These are phyloP conservation scores for Cercophora samala DNA, from an alignment of 495 filamentous ascomycete genomes.

Conservation along the genomic window DNA sequence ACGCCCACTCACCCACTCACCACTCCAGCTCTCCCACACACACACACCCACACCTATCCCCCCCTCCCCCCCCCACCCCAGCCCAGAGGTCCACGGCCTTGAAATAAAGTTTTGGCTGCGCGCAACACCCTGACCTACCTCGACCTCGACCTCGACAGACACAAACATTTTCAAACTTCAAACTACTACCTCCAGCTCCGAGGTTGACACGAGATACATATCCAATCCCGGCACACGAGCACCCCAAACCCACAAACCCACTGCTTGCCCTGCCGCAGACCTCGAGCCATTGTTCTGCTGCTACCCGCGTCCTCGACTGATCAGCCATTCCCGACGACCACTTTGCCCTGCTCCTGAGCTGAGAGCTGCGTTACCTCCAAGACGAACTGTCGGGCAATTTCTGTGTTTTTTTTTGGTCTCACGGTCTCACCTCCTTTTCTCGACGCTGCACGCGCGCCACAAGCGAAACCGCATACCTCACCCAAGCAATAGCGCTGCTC, in stretches of 20 bases:
- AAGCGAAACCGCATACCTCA: neutral
- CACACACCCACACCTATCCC: slow-evolving; percentile 3
- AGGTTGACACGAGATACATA: neutral
- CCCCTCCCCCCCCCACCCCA: slow-evolving; percentile 7
- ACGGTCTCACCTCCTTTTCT: neutral
- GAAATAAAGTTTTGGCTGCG: slow-evolving; percentile 16
- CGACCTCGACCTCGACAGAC: neutral
- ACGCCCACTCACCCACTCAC: slow-evolving; percentile 13
- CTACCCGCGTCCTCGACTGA: slow-evolving; percentile 15
- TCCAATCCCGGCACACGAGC: neutral
- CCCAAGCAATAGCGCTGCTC: slow-evolving; percentile 3
- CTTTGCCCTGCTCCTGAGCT: neutral
- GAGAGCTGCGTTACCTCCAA: neutral
- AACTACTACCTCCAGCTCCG: neutral
- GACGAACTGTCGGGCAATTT: neutral
- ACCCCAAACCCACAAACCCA: neutral
- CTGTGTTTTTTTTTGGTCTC: neutral
- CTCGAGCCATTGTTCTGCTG: slow-evolving; percentile 21
- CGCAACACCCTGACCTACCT: too few species aligned
- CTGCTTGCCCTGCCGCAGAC: slow-evolving; percentile 4
- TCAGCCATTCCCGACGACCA: slow-evolving; percentile 11
- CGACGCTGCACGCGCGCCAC: slow-evolving; percentile 2
- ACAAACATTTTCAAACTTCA: neutral
- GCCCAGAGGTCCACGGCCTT: slow-evolving; percentile 2
- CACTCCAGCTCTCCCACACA: slow-evolving; percentile 1